These are phyloP conservation scores for Claviceps humidiphila DNA, from an alignment of 2,329 filamentous ascomycete species.

Conservation along the genomic window DNA sequence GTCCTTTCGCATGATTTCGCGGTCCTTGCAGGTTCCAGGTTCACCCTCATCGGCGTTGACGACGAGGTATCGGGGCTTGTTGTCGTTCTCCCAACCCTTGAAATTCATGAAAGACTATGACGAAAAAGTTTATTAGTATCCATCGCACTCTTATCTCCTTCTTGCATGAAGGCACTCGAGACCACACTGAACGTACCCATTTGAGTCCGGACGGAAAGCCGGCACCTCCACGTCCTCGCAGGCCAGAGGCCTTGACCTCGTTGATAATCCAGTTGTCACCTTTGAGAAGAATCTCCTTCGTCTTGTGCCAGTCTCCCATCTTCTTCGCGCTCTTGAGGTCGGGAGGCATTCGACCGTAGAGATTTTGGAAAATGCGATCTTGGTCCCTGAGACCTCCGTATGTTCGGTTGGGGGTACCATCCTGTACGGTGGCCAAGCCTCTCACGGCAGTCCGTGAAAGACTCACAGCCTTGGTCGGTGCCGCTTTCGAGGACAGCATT, in stretches of 20 bases:
- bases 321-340: constrained; percentile 92
- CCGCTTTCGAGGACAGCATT: constrained; percentile 33
- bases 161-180: no score
- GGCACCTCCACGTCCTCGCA: constrained; percentile 90
- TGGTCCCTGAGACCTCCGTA: constrained; percentile 89
- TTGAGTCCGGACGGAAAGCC: constrained; percentile 97
- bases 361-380: constrained; percentile 97
- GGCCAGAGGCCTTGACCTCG: constrained; percentile 91
- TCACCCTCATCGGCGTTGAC: constrained; percentile 99
- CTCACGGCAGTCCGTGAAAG: constrained; percentile 39
- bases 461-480: constrained; percentile 24
- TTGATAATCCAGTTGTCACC: constrained; percentile 98
- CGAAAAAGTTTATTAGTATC: neutral
- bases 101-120: constrained; percentile 98
- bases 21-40: constrained; percentile 97
- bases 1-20: constrained; percentile 99
- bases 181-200: constrained; percentile 58
- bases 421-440: constrained; percentile 69
- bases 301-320: constrained; percentile 99
- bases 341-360: constrained; percentile 84
- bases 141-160: neutral
- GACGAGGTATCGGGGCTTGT: constrained; percentile 87
- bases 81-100: constrained; percentile 98
- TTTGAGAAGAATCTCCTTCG: constrained; percentile 94
- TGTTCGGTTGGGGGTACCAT: constrained; percentile 53